phyloP scores from a whole-genome alignment of 106 monocot species.

The Dendrobium huoshanense region DNA sequence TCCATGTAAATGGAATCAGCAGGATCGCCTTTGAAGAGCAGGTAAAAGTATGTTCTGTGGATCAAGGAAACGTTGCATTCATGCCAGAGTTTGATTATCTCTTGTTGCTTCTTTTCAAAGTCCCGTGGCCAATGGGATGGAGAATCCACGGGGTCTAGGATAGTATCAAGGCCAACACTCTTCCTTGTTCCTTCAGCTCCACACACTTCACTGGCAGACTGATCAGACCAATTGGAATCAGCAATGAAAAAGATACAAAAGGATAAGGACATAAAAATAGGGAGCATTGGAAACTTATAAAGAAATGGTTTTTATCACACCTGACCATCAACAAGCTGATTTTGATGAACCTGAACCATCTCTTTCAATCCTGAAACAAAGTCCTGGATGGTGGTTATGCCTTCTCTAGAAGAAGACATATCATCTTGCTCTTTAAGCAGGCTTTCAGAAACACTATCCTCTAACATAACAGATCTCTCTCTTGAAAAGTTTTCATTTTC shows the following conservation, averaged over 20 bases:
- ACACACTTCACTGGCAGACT: conserved; percentile 9
- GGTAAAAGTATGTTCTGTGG: conserved; percentile 84
- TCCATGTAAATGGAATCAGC: conserved; percentile 94
- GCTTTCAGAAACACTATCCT: conserved; percentile 15
- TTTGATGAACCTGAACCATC: conserved; percentile 56
- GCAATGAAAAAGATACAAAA: neutral
- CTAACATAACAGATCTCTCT: conserved; percentile 30
- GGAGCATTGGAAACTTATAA: neutral
- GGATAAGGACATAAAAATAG: neutral
- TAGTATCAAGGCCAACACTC: conserved; percentile 49
- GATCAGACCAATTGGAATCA: conserved; percentile 3
- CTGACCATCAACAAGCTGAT: conserved; percentile 33
- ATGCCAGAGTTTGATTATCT: conserved; percentile 84
- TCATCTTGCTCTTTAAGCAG: conserved; percentile 12
- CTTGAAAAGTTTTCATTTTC: conserved; percentile 29
- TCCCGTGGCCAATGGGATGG: conserved; percentile 62
- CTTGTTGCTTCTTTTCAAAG: conserved; percentile 65
- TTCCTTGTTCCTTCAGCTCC: conserved; percentile 21
- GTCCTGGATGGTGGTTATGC: conserved; percentile 40
- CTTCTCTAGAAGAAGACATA: conserved; percentile 27
- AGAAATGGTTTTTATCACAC: conserved; percentile 11
- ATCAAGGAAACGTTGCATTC: conserved; percentile 78
- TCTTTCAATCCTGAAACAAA: conserved; percentile 61
- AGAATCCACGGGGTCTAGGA: conserved; percentile 34
- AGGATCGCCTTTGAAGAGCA: conserved; percentile 87